A percentile compares a stretch with the other conserved stretches of the same genome.
Evolutionary conservation across 169 alveolate species (phyloP).

Genomic region (Eimeria maxima): DNA sequence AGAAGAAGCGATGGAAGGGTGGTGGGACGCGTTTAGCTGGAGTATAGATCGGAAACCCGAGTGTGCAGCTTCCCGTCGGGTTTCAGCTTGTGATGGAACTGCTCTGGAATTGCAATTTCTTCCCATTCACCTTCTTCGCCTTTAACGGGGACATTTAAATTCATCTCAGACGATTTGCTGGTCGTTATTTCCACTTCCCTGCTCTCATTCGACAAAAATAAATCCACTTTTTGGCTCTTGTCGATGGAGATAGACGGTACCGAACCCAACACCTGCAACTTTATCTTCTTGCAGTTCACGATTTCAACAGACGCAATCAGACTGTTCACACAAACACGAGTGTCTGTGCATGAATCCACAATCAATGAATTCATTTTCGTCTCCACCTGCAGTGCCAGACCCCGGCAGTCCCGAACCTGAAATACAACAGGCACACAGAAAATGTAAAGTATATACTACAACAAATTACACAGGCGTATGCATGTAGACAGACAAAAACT

Average conservation of each 20-base stretch:
- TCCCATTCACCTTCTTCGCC: constrained; percentile 87
- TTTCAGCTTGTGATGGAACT: constrained; percentile 85
- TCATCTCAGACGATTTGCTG: constrained; percentile 88
- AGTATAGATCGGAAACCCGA: constrained; percentile 88
- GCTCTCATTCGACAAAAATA: constrained; percentile 85
- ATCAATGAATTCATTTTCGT: constrained; percentile 73
- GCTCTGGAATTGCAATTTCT: constrained; percentile 88
- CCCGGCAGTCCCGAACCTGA: constrained; percentile 75
- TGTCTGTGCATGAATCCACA: constrained; percentile 58
- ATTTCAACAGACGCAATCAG: constrained; percentile 87
- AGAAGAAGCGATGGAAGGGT: not conserved
- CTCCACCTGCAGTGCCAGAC: constrained; percentile 64
- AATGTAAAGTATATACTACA: not conserved
- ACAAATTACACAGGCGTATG: not conserved
- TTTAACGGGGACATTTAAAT: constrained; percentile 80
- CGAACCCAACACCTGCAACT: constrained; percentile 85
- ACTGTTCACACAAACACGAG: constrained; percentile 76
- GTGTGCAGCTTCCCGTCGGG: constrained; percentile 83
- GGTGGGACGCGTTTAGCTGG: constrained; percentile 28
- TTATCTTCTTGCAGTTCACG: constrained; percentile 85
- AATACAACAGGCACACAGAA: not conserved
- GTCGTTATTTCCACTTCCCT: constrained; percentile 86
- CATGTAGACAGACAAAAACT: not conserved
- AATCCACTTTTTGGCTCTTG: constrained; percentile 85
- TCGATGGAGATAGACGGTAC: constrained; percentile 87